phyloP scores from a whole-genome alignment of 305 asterid genomes.

The Fraxinus floribunda region DNA sequence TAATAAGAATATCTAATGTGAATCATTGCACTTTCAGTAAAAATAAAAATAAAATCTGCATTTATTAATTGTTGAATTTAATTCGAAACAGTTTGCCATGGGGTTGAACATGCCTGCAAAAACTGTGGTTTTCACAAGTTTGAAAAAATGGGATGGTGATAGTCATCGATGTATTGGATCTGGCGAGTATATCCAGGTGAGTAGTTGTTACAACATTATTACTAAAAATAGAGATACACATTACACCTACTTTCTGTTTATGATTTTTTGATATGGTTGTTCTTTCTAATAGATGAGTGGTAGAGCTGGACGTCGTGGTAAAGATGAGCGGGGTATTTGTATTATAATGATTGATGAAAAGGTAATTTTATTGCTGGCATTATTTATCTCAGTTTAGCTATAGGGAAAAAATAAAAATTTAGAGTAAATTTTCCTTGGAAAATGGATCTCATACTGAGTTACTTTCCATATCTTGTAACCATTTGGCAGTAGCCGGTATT shows the following conservation, averaged over 20 bases:
- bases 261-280: conserved; percentile 27
- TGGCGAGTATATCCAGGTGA: conserved; percentile 98
- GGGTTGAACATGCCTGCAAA: conserved; percentile 99
- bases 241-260: conserved; percentile 19
- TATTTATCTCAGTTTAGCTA: not conserved
- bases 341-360: conserved; percentile 91
- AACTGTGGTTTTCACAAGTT: conserved; percentile 93
- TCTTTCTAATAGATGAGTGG: conserved; percentile 83
- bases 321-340: conserved; percentile 95
- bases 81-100: conserved; percentile 76
- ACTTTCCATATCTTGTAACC: conserved; percentile 12
- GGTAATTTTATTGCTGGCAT: conserved; percentile 39
- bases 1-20: too few relatives aligned
- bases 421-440: not conserved
- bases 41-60: not conserved
- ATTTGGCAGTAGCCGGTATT: conserved; percentile 10
- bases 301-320: conserved; percentile 99
- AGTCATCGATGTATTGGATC: conserved; percentile 95
- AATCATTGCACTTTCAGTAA: too few relatives aligned
- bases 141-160: conserved; percentile 97
- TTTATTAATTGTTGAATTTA: conserved; percentile 24
- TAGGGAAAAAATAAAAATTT: not conserved
- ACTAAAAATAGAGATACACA: not conserved
- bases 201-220: conserved; percentile 22
- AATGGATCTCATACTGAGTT: not conserved